These are phyloP conservation scores for Lophiostoma macrostomum DNA, from an alignment of 495 filamentous ascomycete species.

Conservation along the genomic window DNA sequence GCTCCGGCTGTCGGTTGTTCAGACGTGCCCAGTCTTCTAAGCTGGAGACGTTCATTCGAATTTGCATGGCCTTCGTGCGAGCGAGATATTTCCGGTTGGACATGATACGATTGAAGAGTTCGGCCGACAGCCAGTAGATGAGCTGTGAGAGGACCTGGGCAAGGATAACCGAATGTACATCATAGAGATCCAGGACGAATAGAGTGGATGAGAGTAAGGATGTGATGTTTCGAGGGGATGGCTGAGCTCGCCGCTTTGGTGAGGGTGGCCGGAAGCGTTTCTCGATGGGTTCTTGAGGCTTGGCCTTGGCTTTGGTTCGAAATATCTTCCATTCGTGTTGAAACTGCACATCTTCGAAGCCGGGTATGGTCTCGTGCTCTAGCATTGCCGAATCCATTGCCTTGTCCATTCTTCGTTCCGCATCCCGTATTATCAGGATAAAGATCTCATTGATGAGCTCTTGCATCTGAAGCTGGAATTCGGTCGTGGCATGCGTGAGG, in stretches of 20 bases:
- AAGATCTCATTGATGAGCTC: constrained; percentile 99
- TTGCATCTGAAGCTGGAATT: constrained; percentile 88
- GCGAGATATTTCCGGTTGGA: constrained; percentile 91
- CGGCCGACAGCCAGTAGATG: constrained; percentile 93
- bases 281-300: constrained; percentile 77
- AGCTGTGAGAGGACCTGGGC: constrained; percentile 90
- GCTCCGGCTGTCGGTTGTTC: constrained; percentile 92
- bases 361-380: constrained; percentile 97
- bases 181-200: constrained; percentile 96
- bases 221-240: constrained; percentile 93
- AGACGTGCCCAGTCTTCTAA: constrained; percentile 93
- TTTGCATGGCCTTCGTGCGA: constrained; percentile 98
- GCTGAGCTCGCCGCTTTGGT: constrained; percentile 86
- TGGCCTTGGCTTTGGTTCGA: constrained; percentile 80
- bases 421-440: constrained; percentile 95
- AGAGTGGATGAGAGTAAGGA: constrained; percentile 93
- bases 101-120: constrained; percentile 98
- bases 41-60: constrained; percentile 94
- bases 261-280: constrained; percentile 91
- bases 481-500: constrained; percentile 73
- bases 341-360: constrained; percentile 92
- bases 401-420: constrained; percentile 96
- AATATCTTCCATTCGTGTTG: constrained; percentile 98
- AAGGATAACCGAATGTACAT: constrained; percentile 95
- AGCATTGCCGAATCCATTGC: constrained; percentile 89